These are phyloP conservation scores for Hypoxylon sp. DNA, from an alignment of 2,329 filamentous ascomycete genomes.

Conservation along the genomic window DNA sequence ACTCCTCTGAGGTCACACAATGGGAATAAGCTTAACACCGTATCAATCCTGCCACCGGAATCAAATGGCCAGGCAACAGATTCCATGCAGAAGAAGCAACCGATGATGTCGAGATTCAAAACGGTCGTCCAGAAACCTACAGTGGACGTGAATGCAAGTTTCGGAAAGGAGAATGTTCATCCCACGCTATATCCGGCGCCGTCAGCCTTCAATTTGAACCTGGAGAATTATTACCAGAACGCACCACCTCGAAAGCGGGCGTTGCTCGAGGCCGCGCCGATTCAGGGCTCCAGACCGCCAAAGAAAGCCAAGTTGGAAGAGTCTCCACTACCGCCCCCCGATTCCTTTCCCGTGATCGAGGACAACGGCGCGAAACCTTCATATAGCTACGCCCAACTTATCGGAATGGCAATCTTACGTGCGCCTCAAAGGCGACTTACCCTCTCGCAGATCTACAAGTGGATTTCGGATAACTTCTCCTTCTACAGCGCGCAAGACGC, in stretches of 20 bases:
- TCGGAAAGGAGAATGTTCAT: conserved; percentile 71
- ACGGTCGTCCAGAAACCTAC: conserved; percentile 69
- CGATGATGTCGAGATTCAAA: conserved; percentile 72
- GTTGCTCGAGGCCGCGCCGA: conserved; percentile 80
- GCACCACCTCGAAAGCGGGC: conserved; percentile 69
- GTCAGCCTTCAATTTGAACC: conserved; percentile 63
- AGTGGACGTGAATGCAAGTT: conserved; percentile 59
- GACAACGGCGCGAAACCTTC: conserved; percentile 92
- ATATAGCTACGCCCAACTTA: conserved; percentile 94
- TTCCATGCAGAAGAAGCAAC: conserved; percentile 77
- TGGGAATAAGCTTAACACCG: conserved; percentile 75
- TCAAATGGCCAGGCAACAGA: conserved; percentile 71
- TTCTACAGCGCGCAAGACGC: conserved; percentile 89
- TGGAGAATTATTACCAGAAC: conserved; percentile 69
- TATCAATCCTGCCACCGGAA: conserved; percentile 76
- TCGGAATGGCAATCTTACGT: conserved; percentile 95
- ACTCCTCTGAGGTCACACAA: conserved; percentile 69
- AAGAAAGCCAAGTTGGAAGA: conserved; percentile 80
- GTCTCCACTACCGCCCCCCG: conserved; percentile 73
- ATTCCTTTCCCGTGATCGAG: conserved; percentile 84
- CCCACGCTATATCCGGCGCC: conserved; percentile 66
- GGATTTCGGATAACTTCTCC: conserved; percentile 95
- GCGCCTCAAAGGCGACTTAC: conserved; percentile 88
- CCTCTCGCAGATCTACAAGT: conserved; percentile 96
- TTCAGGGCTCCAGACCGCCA: conserved; percentile 74